Base-by-base conservation (phyloP, 352 stramenopile species). In the Phytophthora podocarpi region DNA sequence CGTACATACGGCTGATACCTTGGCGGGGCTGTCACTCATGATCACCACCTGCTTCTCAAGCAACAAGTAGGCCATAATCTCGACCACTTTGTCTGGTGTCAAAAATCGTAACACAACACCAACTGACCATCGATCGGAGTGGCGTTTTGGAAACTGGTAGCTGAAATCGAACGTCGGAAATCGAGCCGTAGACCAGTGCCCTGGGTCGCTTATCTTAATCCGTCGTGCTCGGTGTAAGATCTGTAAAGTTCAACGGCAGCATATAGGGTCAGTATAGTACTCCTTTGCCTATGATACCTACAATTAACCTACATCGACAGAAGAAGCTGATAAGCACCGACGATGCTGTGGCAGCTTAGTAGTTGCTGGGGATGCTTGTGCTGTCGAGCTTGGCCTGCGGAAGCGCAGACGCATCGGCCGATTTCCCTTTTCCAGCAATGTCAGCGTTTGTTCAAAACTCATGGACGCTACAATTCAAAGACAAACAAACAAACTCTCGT, bases 1-100 rank as follows among this genome's bases (percentile, higher is more conserved):
- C 0, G 86, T 89, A 37, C 82, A 93, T 0, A 90, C 67, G 1
- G 83, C 86, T 1, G 86, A 80, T 4, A 91, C 73, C 20, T 86
- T 84, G 9, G 86, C 72, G 0, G 83, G 80, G 43, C 64, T 88
- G 18, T 87, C 73, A 36, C 86, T 76, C 74, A 91, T 88, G 51
- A 95, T 82, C 3, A 87, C 75, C 13, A 95, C 80, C 64, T 93
- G 86, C 56, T 91, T 92, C 45, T 95, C 86, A 0, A 95, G 72
- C 12, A 95, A 57, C 28, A 95, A 55, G 31, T 82, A 76, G 5
- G 71, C 76, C 24, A 95, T 51, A 21, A 91, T 82, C 54, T 89
- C 77, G 23, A 93, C 82, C 37, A 93, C 65, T 27, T 80, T 87
- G 41, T 78, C 66, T 12, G 82, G 73, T 1, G 48, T 45, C n/a